Evolutionary conservation across 352 stramenopile species (phyloP).

Genomic region (Globisporangium paroecandrum): DNA sequence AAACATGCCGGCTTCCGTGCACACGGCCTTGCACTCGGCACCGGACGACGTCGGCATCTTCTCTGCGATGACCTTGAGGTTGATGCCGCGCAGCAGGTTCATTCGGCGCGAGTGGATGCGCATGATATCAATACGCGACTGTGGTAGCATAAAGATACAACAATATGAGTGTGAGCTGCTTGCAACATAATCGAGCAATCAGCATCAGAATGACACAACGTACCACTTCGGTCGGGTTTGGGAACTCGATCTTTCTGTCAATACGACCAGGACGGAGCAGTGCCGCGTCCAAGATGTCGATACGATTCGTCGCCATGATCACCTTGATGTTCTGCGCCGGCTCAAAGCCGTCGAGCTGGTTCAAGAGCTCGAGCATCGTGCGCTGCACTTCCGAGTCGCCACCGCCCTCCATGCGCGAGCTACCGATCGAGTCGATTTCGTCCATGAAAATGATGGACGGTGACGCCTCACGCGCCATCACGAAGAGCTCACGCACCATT

Average conservation of each 20-base stretch:
- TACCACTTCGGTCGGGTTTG: constrained; percentile 95
- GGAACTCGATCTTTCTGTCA: constrained; percentile 99
- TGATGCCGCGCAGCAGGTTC: constrained; percentile 98
- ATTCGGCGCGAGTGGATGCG: constrained; percentile 99
- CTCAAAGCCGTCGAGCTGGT: constrained; percentile 97
- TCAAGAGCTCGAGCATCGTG: constrained; percentile 99
- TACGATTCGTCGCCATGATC: constrained; percentile 99
- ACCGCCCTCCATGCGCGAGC: constrained; percentile 88
- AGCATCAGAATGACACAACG: constrained; percentile 14
- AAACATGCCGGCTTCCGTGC: constrained; percentile 99
- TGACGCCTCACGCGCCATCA: constrained; percentile 97
- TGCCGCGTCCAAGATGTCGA: constrained; percentile 98
- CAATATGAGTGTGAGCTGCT: constrained; percentile 13
- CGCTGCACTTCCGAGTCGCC: constrained; percentile 99
- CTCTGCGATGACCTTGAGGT: constrained; percentile 97
- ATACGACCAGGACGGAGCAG: constrained; percentile 97
- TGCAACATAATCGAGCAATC: background rate
- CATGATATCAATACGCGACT: constrained; percentile 96
- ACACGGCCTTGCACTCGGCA: constrained; percentile 99
- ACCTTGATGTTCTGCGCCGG: constrained; percentile 98
- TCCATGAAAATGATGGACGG: constrained; percentile 99
- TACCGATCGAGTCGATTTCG: constrained; percentile 99
- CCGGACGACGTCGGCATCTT: constrained; percentile 98
- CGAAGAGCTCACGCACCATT: constrained; percentile 99
- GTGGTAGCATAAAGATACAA: constrained; percentile 11